Conservation (phyloP, 75 land plant species). For the Pinus taeda region DNA sequence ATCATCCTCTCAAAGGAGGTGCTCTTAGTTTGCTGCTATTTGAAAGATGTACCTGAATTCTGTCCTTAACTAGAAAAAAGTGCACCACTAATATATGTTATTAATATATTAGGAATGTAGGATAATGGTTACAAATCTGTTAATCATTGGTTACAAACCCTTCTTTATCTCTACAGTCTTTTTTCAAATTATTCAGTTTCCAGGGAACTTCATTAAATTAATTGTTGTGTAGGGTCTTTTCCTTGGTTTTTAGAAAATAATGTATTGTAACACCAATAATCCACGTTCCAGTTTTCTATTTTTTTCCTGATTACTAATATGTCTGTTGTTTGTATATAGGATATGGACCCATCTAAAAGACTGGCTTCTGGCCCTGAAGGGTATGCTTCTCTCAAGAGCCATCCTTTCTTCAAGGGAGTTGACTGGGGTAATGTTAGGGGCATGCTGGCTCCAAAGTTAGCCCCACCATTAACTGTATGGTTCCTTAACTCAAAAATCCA, state of each 20-base stretch:
- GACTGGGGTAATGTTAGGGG: slow-evolving; percentile 74
- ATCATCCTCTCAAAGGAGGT: too few species aligned
- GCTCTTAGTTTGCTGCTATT: too few species aligned
- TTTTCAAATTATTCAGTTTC: not conserved
- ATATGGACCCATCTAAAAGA: slow-evolving; percentile 68
- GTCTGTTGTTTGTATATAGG: slow-evolving; percentile 31
- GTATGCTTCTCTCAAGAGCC: slow-evolving; percentile 76
- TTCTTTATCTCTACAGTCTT: not conserved
- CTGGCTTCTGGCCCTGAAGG: slow-evolving; percentile 85
- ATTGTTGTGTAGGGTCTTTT: not conserved
- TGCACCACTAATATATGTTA: too few species aligned
- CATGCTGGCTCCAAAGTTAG: slow-evolving; percentile 64
- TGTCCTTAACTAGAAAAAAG: too few species aligned
- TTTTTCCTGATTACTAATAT: not conserved
- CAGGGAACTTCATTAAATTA: not conserved
- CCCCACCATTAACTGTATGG: slow-evolving; percentile 29
- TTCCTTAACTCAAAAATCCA: not conserved
- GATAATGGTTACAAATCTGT: too few species aligned
- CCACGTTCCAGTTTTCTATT: not conserved
- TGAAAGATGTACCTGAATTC: too few species aligned
- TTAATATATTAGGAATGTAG: too few species aligned
- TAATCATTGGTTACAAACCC: not conserved
- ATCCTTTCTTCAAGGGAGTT: slow-evolving; percentile 85
- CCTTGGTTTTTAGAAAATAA: not conserved
- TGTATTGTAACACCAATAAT: not conserved